A percentile compares a stretch with the other conserved stretches of the same genome.
These are phyloP conservation scores for Prunus mongolica DNA, from an alignment of 306 rosid species.

Conservation along the genomic window DNA sequence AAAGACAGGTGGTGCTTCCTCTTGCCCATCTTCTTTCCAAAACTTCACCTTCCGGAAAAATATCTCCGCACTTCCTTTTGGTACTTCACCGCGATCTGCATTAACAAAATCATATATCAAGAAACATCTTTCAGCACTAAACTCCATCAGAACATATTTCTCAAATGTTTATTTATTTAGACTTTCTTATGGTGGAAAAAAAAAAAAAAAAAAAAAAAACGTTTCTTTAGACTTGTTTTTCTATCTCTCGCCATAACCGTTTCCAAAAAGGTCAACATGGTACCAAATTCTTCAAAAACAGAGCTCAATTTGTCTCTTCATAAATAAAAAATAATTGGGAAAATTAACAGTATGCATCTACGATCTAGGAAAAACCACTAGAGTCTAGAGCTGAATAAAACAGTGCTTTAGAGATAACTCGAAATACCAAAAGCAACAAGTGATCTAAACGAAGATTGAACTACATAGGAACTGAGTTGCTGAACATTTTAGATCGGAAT, in stretches of 20 bases:
- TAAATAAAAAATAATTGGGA: not conserved
- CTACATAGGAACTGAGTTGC: not conserved
- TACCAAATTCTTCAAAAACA: not conserved
- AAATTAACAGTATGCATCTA: not conserved
- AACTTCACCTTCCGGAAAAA: constrained; percentile 82
- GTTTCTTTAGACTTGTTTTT: not conserved
- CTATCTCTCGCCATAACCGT: not conserved
- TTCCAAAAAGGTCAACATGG: not conserved
- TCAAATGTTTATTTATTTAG: not conserved
- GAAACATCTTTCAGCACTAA: not conserved
- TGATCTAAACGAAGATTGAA: constrained; percentile 1
- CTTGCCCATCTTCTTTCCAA: constrained; percentile 79
- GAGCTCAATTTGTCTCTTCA: not conserved
- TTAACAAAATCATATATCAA: not conserved
- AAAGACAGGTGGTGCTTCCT: constrained; percentile 96
- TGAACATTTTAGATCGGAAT: constrained; percentile 9
- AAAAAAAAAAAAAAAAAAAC: not conserved
- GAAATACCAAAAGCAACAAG: not conserved
- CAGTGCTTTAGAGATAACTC: not conserved
- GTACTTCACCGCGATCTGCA: constrained; percentile 78
- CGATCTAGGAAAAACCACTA: not conserved
- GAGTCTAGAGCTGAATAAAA: not conserved
- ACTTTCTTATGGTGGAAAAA: not conserved
- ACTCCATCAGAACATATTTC: not conserved
- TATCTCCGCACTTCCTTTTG: constrained; percentile 72